Base-by-base conservation (phyloP, 2,329 filamentous ascomycete species). In the Didymosphaeria variabile region DNA sequence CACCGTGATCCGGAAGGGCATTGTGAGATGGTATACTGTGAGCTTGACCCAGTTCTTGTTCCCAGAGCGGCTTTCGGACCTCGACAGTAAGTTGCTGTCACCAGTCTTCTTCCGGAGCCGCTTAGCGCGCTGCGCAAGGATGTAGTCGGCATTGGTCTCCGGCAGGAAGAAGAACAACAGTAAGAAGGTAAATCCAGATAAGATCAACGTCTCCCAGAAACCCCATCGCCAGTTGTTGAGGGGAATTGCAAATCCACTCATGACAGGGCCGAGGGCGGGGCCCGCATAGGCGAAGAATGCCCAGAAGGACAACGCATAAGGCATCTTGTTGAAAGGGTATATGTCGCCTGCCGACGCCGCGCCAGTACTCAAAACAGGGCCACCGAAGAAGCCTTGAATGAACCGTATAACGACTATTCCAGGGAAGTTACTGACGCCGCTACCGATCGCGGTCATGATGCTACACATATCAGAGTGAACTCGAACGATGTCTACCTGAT, bases 401-500 rank as follows among this genome's bases (percentile, higher is more conserved):
- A 72, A 73, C 23, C 71, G 61, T 46, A 80, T 69, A 21, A 89
- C 85, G 67, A 90, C 81, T 5, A 91, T 79, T 0, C 86, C 86
- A 0, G 84, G 77, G 56, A 87, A 89, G 77, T 86, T 89, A 36
- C 83, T 72, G 5, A 85, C 85, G 0, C 90, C 71, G 0, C 87
- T 86, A 0, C 87, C 86, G 0, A 88, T 87, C 29, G 91, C 82
- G 7, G 83, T 86, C 23, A 91, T 75, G 64, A 90, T 82, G 56
- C 26, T 29, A 29, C 26, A 29, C 26, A 29, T 29, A 6, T 29
- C 26, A 29, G 26, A 29, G 26, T 29, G 26, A 29, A 29, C 6
- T 29, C 26, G 26, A 29, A 29, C 26, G 6, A 6, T 29, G 6
- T 29, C 4, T 29, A 6, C 26, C 26, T 29, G 6, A 29, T 29